phyloP scores from a whole-genome alignment of 2,329 filamentous ascomycete genomes.

The Corinectria fuckeliana region DNA sequence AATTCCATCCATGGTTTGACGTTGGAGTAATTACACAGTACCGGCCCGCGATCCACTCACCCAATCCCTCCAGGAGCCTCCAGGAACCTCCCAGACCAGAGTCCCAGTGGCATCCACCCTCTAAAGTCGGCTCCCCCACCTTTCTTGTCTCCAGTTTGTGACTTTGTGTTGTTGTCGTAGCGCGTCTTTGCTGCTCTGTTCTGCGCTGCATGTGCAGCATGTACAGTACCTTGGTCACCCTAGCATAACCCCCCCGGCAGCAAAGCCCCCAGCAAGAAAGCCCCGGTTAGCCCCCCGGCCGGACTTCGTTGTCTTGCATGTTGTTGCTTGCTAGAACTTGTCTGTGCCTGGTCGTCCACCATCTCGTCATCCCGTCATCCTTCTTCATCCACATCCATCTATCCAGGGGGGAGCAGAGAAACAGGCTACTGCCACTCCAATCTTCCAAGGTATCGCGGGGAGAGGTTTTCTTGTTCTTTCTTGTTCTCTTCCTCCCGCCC shows the following conservation, averaged over 20 bases:
- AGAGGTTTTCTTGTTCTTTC: slow-evolving; percentile 10
- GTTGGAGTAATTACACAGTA: slow-evolving; percentile 20
- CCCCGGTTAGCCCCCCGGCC: slow-evolving; percentile 23
- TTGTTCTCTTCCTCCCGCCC: not conserved
- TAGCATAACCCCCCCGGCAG: slow-evolving; percentile 29
- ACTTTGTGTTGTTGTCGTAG: not conserved
- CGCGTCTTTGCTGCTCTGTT: not conserved
- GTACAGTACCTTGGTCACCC: slow-evolving; percentile 20
- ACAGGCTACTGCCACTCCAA: slow-evolving; percentile 19
- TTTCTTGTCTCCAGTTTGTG: not conserved
- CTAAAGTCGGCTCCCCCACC: slow-evolving; percentile 1
- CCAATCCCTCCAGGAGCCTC: not conserved
- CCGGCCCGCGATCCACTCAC: slow-evolving; percentile 9
- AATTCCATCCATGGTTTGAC: slow-evolving; percentile 1
- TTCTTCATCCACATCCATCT: slow-evolving; percentile 23
- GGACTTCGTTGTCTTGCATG: slow-evolving; percentile 24
- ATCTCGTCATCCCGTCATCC: slow-evolving; percentile 29
- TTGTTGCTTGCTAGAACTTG: slow-evolving; percentile 14
- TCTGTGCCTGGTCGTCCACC: slow-evolving; percentile 19
- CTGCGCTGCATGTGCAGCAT: not conserved
- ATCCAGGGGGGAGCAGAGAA: slow-evolving; percentile 26
- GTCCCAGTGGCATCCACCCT: slow-evolving; percentile 1
- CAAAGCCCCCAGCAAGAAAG: slow-evolving; percentile 26
- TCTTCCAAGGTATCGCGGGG: slow-evolving; percentile 34
- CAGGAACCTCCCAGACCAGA: not conserved